Conservation (phyloP, 225 moss, liverwort and hornwort species). For the Bryum argenteum region DNA sequence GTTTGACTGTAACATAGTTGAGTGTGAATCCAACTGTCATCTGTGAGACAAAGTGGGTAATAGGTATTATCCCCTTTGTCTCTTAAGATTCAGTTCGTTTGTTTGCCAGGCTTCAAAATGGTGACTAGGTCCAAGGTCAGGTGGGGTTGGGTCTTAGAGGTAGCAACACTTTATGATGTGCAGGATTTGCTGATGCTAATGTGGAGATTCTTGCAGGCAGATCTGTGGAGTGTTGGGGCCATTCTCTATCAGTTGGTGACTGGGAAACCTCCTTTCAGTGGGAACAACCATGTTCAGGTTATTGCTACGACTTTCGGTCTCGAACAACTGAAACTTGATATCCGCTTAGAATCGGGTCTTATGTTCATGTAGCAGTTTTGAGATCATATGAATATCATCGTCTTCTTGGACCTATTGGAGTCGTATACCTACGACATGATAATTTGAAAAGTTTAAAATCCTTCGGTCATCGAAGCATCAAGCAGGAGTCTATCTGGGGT, state of each 20-base stretch:
- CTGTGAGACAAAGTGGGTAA: background rate
- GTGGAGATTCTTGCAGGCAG: conserved; percentile 68
- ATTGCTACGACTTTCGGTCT: conserved; percentile 20
- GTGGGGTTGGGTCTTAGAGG: conserved; percentile 13
- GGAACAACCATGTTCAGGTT: conserved; percentile 91
- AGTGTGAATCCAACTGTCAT: conserved; percentile 24
- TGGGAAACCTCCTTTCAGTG: conserved; percentile 87
- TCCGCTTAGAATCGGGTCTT: no score
- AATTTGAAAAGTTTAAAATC: no score
- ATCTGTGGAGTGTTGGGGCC: conserved; percentile 98
- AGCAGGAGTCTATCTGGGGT: conserved; percentile 1
- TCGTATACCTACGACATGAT: no score
- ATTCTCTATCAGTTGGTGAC: conserved; percentile 91
- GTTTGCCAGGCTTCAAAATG: background rate
- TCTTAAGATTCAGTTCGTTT: background rate
- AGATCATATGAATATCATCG: no score
- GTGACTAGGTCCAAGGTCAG: conserved; percentile 2
- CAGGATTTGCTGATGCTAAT: conserved; percentile 19
- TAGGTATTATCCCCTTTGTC: conserved; percentile 13
- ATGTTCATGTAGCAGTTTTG: no score
- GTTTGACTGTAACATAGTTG: conserved; percentile 27
- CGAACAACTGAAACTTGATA: background rate
- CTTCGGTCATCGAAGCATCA: background rate
- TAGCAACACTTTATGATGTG: conserved; percentile 3
- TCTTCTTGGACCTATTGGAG: no score